Evolutionary conservation across 2,329 filamentous ascomycete species (phyloP).

Genomic region (Aspergillus glaucus): DNA sequence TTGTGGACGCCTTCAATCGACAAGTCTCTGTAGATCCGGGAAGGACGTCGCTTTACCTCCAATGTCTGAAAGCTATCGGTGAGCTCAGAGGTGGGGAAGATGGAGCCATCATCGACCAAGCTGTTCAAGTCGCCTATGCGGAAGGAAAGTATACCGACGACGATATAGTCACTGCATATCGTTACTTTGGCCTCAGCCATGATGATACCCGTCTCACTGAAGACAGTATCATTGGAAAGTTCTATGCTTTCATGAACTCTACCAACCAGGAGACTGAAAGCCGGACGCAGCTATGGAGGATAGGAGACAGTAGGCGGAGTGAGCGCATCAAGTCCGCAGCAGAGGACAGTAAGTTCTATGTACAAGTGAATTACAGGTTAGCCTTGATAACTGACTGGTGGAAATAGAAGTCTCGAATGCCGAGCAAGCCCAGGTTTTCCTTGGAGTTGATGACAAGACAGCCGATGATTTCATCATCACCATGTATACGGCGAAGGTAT

Average conservation of each 20-base stretch:
- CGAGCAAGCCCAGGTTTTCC: constrained; percentile 57
- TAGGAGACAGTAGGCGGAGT: constrained; percentile 55
- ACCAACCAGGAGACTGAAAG: constrained; percentile 52
- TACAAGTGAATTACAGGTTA: too few relatives aligned
- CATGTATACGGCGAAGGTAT: constrained; percentile 52
- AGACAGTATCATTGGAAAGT: constrained; percentile 56
- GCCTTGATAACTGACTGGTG: constrained; percentile 2
- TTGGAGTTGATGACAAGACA: constrained; percentile 47
- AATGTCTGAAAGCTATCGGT: constrained; percentile 58
- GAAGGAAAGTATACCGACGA: constrained; percentile 52
- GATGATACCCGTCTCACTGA: constrained; percentile 46
- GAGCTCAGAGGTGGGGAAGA: constrained; percentile 41
- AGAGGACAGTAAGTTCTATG: constrained; percentile 41
- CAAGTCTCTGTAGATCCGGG: constrained; percentile 52
- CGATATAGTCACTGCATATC: constrained; percentile 54
- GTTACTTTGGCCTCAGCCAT: constrained; percentile 50
- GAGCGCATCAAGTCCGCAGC: constrained; percentile 53
- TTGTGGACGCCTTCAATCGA: constrained; percentile 57
- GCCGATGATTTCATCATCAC: constrained; percentile 54
- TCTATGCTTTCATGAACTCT: constrained; percentile 53
- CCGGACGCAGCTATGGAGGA: constrained; percentile 51
- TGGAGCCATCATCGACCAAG: constrained; percentile 52
- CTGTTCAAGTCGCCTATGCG: constrained; percentile 53
- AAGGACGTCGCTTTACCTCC: constrained; percentile 56
- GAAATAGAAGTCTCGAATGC: constrained; percentile 50